These are phyloP conservation scores for Peronospora belbahrii DNA, from an alignment of 352 stramenopile genomes.

Conservation along the genomic window DNA sequence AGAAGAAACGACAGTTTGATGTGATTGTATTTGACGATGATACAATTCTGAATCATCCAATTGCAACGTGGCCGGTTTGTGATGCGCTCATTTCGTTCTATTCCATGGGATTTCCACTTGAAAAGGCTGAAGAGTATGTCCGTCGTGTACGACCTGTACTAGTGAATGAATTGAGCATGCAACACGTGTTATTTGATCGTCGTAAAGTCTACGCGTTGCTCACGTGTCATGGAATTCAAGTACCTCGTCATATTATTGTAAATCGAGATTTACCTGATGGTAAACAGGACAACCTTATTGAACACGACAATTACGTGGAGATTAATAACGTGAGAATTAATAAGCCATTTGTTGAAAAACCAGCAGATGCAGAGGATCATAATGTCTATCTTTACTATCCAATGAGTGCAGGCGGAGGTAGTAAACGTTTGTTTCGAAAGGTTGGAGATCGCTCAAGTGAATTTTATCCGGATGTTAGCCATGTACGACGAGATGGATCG, in stretches of 20 bases:
- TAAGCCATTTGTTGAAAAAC: slow-evolving; percentile 99
- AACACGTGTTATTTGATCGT: slow-evolving; percentile 94
- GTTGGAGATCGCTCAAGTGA: slow-evolving; percentile 89
- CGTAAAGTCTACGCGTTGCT: slow-evolving; percentile 95
- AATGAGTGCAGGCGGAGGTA: slow-evolving; percentile 93
- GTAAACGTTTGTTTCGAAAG: slow-evolving; percentile 99
- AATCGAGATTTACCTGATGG: slow-evolving; percentile 85
- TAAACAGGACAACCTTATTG: slow-evolving; percentile 56
- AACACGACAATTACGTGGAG: slow-evolving; percentile 78
- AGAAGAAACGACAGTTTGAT: slow-evolving; percentile 91
- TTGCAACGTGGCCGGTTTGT: slow-evolving; percentile 93
- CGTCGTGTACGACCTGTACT: slow-evolving; percentile 92
- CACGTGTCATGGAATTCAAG: slow-evolving; percentile 90
- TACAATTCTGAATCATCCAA: slow-evolving; percentile 90
- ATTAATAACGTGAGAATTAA: slow-evolving; percentile 95
- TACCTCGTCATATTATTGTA: slow-evolving; percentile 94
- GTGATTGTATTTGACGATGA: slow-evolving; percentile 97
- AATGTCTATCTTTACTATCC: slow-evolving; percentile 99
- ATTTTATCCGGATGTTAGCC: slow-evolving; percentile 96
- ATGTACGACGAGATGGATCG: slow-evolving; percentile 90
- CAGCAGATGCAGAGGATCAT: slow-evolving; percentile 98
- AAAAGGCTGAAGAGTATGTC: slow-evolving; percentile 96
- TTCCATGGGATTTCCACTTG: slow-evolving; percentile 95
- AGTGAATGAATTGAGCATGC: slow-evolving; percentile 97
- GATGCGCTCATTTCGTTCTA: slow-evolving; percentile 99